Percentiles rank a stretch among this genome's conserved stretches.
Conservation (phyloP, 2,329 filamentous ascomycete genomes). For the Colletotrichum sojae region DNA sequence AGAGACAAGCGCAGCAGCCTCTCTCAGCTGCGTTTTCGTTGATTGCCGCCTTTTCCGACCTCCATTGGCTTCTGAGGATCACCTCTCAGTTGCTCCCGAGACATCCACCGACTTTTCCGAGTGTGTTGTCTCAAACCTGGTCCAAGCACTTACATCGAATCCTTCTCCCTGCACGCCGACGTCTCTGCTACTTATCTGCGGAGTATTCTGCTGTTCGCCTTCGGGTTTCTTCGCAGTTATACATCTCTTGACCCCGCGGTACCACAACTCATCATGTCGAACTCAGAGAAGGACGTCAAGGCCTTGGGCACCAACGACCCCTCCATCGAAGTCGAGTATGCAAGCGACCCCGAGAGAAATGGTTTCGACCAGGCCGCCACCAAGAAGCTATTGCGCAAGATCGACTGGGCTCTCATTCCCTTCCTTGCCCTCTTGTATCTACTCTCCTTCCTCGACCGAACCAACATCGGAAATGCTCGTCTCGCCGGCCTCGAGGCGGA, state of each 20-base stretch:
- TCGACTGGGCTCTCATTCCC: constrained; percentile 70
- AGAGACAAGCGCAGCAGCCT: constrained; percentile 2
- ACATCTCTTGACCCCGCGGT: neutral
- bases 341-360: constrained; percentile 40
- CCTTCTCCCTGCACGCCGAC: neutral
- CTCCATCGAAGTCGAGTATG: constrained; percentile 41
- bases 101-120: constrained; percentile 13
- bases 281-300: constrained; percentile 40
- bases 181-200: neutral
- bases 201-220: neutral
- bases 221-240: neutral
- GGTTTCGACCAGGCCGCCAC: constrained; percentile 55
- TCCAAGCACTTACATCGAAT: neutral
- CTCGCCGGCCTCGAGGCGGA: constrained; percentile 54
- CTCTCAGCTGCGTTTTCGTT: constrained; percentile 19
- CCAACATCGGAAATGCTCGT: constrained; percentile 64
- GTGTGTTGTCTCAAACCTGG: constrained; percentile 15
- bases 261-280: constrained; percentile 19
- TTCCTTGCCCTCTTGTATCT: constrained; percentile 68
- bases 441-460: constrained; percentile 65
- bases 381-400: constrained; percentile 66
- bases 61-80: neutral
- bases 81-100: constrained; percentile 12
- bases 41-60: neutral
- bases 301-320: constrained; percentile 26